Evolutionary conservation across 495 filamentous ascomycete species (phyloP), one percentile per base, ranked within the genome.

Genomic region (Copromyces sp.): DNA sequence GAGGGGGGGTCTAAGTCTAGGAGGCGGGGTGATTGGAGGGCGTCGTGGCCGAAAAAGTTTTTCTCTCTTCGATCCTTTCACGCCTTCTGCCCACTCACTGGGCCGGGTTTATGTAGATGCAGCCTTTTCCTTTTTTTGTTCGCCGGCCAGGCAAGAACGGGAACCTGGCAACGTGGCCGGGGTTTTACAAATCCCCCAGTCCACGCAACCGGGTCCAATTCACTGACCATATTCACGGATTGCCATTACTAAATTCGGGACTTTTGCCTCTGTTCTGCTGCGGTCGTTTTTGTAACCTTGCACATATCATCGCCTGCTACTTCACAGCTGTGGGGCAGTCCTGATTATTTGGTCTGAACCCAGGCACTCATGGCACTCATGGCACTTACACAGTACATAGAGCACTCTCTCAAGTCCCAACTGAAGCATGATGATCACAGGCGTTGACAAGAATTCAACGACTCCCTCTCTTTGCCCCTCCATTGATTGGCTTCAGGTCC

Each of bases 31-130:
- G 29, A 53, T 14, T 61, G 6, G 77, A 42, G 74, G 70, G 74
- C 71, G 73, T 72, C 45, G 69, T 65, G 53, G 53, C 73, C 73
- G 74, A 77, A 80, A 80, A 75, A 69, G 42, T 75, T 76, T 79
- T 77, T 78, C 68, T 70, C 47, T 69, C 70, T 70, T 72, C 72
- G n/a, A n/a, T n/a, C 68, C 69, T 71, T 65, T 45, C 40, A 37
- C 68, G 35, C 53, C 12, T 38, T 12, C 71, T 6, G 17, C 37
- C 29, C 35, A 45, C 69, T 68, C 68, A 69, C 73, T 71, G 74
- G 76, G 61, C 40, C 39, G 17, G 75, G 72, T 76, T 74, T 73
- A n/a, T n/a, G n/a, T n/a, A 9, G 41, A 68, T 70, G 68, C 24
- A 40, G 53, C 70, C 53, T 69, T 45, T 68, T 29, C 29, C n/a